Conservation (phyloP, 495 filamentous ascomycete genomes). For the Podospora australis region DNA sequence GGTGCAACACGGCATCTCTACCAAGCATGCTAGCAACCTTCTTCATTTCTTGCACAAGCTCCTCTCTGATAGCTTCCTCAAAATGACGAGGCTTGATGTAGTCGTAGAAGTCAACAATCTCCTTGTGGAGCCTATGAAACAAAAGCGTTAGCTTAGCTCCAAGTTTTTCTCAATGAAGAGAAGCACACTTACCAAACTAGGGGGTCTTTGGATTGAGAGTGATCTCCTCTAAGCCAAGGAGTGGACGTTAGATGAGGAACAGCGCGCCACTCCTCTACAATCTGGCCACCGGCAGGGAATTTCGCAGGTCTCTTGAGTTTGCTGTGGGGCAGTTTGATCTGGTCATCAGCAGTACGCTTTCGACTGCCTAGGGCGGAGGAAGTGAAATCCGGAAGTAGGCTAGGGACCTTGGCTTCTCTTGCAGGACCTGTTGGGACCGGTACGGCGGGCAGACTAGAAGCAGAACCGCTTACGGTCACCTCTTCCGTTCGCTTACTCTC, state of each 20-base stretch:
- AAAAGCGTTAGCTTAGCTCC: background rate
- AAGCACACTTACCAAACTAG: slow-evolving; percentile 45
- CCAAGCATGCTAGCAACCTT: slow-evolving; percentile 45
- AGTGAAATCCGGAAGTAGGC: slow-evolving; percentile 8
- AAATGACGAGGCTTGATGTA: slow-evolving; percentile 70
- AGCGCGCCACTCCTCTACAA: slow-evolving; percentile 55
- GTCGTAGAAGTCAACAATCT: slow-evolving; percentile 81
- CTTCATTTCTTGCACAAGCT: slow-evolving; percentile 59
- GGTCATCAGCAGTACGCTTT: slow-evolving; percentile 67
- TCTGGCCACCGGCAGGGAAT: slow-evolving; percentile 36
- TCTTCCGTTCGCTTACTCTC: too few relatives aligned
- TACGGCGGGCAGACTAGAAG: too few relatives aligned
- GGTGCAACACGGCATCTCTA: slow-evolving; percentile 51
- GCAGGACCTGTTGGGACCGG: background rate
- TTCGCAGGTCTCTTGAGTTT: slow-evolving; percentile 40
- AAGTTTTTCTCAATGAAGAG: background rate
- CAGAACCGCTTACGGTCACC: too few relatives aligned
- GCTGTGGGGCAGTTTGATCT: slow-evolving; percentile 48
- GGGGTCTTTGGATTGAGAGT: slow-evolving; percentile 40
- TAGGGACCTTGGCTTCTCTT: slow-evolving; percentile 1
- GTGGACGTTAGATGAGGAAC: slow-evolving; percentile 32
- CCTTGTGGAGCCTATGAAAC: slow-evolving; percentile 63
- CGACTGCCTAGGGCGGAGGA: slow-evolving; percentile 28
- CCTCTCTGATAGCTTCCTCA: slow-evolving; percentile 65
- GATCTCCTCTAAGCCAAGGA: slow-evolving; percentile 56